phyloP scores from a whole-genome alignment of 306 rosid genomes.

The Rosa persica region DNA sequence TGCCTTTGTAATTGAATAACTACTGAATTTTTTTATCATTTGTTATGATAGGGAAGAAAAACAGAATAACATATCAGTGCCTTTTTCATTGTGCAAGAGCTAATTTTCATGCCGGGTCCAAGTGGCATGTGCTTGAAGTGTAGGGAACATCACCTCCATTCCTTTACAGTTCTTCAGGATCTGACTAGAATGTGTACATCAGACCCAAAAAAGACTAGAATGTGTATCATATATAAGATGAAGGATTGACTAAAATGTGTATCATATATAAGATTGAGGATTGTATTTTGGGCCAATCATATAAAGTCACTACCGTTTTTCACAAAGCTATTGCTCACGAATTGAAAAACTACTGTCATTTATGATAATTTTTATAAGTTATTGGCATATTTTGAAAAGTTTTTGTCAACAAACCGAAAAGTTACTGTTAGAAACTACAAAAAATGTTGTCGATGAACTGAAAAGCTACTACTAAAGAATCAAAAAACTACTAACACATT shows the following conservation, averaged over 20 bases:
- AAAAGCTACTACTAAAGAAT: no score
- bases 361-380: no score
- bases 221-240: not conserved
- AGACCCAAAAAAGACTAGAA: not conserved
- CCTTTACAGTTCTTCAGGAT: not conserved
- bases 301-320: no score
- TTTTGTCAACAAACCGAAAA: no score
- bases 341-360: no score
- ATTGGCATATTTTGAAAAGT: no score
- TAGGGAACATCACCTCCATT: not conserved
- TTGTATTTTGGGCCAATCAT: not conserved
- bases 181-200: no score
- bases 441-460: no score
- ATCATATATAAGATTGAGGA: not conserved
- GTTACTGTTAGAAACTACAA: no score
- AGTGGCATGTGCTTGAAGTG: not conserved
- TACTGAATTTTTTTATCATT: not conserved
- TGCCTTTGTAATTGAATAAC: constrained; percentile 11
- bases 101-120: not conserved
- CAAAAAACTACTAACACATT: no score
- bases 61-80: not conserved
- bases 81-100: not conserved
- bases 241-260: not conserved
- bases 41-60: not conserved
- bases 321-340: no score